Evolutionary conservation across 2,329 filamentous ascomycete genomes (phyloP).

Genomic region (Neofusicoccum laricinum): DNA sequence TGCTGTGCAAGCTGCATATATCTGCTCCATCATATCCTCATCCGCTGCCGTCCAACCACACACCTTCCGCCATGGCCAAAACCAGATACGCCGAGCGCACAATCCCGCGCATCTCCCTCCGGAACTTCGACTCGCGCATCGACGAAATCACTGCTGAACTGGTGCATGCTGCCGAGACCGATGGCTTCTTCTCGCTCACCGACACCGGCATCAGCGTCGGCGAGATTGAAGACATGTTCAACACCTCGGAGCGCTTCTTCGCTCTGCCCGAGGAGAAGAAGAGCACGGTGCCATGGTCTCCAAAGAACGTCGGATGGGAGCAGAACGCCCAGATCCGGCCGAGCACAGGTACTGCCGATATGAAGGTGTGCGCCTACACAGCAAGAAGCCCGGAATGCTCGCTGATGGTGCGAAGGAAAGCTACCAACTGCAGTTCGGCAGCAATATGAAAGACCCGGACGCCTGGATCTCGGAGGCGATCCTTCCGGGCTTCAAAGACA

Average conservation of each 20-base stretch:
- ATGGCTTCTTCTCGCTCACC: constrained; percentile 59
- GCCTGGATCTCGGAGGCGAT: constrained; percentile 51
- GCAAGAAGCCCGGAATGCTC: too few species aligned
- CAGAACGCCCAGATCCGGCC: constrained; percentile 57
- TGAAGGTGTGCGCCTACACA: constrained; percentile 28
- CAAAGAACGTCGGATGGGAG: constrained; percentile 61
- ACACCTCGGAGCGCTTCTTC: constrained; percentile 54
- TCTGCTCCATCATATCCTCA: too few species aligned
- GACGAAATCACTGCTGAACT: constrained; percentile 54
- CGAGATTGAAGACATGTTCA: constrained; percentile 54
- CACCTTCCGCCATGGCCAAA: background rate
- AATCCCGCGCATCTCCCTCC: constrained; percentile 55
- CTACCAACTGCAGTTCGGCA: constrained; percentile 62
- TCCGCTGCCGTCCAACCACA: background rate
- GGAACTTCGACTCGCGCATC: constrained; percentile 52
- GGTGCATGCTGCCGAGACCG: constrained; percentile 54
- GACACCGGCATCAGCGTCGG: constrained; percentile 53
- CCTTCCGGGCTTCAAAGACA: constrained; percentile 49
- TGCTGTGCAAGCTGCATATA: too few species aligned
- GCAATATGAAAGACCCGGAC: constrained; percentile 44
- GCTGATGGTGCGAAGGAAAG: constrained; percentile 45
- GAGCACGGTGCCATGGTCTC: constrained; percentile 53
- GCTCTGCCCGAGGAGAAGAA: constrained; percentile 52
- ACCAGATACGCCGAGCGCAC: constrained; percentile 30
- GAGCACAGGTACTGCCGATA: constrained; percentile 57